Conservation (phyloP, 2,329 filamentous ascomycete genomes). For the Zymoseptoria pseudotritici region DNA sequence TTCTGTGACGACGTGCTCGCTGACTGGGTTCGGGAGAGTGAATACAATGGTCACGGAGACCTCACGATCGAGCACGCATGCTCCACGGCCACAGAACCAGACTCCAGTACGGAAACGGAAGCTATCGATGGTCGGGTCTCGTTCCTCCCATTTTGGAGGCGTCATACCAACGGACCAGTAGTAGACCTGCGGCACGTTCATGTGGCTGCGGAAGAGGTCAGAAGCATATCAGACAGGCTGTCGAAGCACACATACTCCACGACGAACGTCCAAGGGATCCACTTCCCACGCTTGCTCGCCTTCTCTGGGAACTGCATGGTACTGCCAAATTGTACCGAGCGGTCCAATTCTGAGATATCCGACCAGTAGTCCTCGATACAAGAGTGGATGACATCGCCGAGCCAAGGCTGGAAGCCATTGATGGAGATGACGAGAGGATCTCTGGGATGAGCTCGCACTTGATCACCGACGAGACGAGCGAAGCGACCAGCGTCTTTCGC, state of each 20-base stretch:
- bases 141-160: slow-evolving; percentile 18
- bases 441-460: slow-evolving; percentile 23
- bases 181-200: slow-evolving; percentile 34
- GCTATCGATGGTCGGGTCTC: slow-evolving; percentile 22
- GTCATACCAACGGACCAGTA: slow-evolving; percentile 31
- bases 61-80: slow-evolving; percentile 24
- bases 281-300: slow-evolving; percentile 23
- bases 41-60: slow-evolving; percentile 30
- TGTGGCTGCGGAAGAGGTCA: slow-evolving; percentile 17
- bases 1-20: slow-evolving; percentile 28
- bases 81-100: slow-evolving; percentile 30
- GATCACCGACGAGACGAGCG: slow-evolving; percentile 26
- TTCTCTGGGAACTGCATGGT: slow-evolving; percentile 32
- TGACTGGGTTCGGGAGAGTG: slow-evolving; percentile 25
- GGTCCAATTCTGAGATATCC: slow-evolving; percentile 28
- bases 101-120: slow-evolving; percentile 28
- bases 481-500: slow-evolving; percentile 26
- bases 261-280: slow-evolving; percentile 32
- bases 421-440: slow-evolving; percentile 26
- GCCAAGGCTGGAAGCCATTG: slow-evolving; percentile 31
- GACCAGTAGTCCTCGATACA: slow-evolving; percentile 29
- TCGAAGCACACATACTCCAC: slow-evolving; percentile 18
- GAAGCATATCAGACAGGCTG: background rate
- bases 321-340: slow-evolving; percentile 28
- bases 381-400: slow-evolving; percentile 26